Base-by-base conservation (phyloP, 2,329 filamentous ascomycete genomes). In the Apiospora marii region DNA sequence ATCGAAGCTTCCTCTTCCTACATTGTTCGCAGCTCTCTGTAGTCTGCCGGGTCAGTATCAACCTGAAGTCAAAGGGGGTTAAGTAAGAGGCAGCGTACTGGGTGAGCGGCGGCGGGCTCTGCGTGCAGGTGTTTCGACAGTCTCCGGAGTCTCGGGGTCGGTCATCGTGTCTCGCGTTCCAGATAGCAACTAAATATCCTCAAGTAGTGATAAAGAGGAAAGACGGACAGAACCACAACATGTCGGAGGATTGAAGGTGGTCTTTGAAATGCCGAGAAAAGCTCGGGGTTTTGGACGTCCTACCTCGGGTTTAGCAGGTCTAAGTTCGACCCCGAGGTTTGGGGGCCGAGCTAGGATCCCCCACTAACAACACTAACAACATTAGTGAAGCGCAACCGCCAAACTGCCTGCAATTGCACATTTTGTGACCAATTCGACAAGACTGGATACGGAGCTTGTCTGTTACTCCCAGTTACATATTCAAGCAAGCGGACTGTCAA, bases 11-110 rank as follows among this genome's bases (percentile, higher is more conserved):
- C 30, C 68, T 70, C 22, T 72, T 70, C 34, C 68, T 48, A 6
- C 69, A 70, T 44, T 71, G 53, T 22, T 72, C 71, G 51, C 69
- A 72, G 43, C 68, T 67, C 44, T 71, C 71, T 71, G n/a, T 34
- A 16, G 1, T 3, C 30, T 37, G 2, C 22, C 22, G 27, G 22
- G 53, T 61, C 53, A 61, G 27, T 34, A 37, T 37, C 30, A 58
- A 30, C 7, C 16, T n/a, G 53, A 16, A 41, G 8, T 41, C 10
- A n/a, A 64, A 64, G 19, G 34, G 58, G 34, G 34, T 41, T 6
- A 37, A 30, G 4, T 30, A 30, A 7, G 12, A 48, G 8, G 22
- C 37, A 19, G 22, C 58, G 58, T 64, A 64, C 58, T 64, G 34
- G 58, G 58, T 41, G 58, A 12, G 34, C 58, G 58, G 34, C 58